These are phyloP conservation scores for Plasmodium billcollinsi DNA, from an alignment of 169 alveolate species.

Conservation along the genomic window DNA sequence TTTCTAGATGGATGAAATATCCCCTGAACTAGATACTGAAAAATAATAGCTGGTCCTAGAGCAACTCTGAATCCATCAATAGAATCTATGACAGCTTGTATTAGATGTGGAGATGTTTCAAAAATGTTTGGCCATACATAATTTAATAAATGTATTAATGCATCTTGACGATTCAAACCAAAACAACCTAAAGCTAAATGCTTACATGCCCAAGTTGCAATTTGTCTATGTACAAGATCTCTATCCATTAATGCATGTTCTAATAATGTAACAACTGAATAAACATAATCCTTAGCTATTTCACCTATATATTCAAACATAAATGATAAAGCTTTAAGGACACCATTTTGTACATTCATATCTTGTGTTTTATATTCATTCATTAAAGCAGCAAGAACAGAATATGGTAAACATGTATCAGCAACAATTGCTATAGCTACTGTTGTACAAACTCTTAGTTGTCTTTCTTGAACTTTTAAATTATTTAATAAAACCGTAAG, in stretches of 20 bases:
- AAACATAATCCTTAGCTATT: conserved; percentile 97
- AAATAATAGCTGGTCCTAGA: conserved; percentile 97
- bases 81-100: conserved; percentile 98
- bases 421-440: conserved; percentile 99
- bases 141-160: conserved; percentile 97
- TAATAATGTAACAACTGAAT: conserved; percentile 97
- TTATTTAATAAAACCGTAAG: conserved; percentile 94
- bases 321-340: conserved; percentile 98
- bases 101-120: conserved; percentile 98
- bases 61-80: conserved; percentile 98
- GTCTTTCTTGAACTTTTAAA: conserved; percentile 98
- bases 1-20: conserved; percentile 99
- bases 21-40: conserved; percentile 97
- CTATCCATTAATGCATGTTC: conserved; percentile 99
- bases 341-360: conserved; percentile 99
- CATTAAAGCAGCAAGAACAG: conserved; percentile 99
- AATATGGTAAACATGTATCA: conserved; percentile 99
- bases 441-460: conserved; percentile 98
- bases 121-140: conserved; percentile 99
- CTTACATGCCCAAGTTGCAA: conserved; percentile 99
- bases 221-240: conserved; percentile 99
- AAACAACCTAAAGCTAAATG: conserved; percentile 98
- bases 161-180: conserved; percentile 96
- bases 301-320: conserved; percentile 98
- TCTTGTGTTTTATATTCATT: conserved; percentile 99